These are phyloP conservation scores for Leucosporidium yakuticum DNA, from an alignment of 768 basidiomycete species.

Conservation along the genomic window DNA sequence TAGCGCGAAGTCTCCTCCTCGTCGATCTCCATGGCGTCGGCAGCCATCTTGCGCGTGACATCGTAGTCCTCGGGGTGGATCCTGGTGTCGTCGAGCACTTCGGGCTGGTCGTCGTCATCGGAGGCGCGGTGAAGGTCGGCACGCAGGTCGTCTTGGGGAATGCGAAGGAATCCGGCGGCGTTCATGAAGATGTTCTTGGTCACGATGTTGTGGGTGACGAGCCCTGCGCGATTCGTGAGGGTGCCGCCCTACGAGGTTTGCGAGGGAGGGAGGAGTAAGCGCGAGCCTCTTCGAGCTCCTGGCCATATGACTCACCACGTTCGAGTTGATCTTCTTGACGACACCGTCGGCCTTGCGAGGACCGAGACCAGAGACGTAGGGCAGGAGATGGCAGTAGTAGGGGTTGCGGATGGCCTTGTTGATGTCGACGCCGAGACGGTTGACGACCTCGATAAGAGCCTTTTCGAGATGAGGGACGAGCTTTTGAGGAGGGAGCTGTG, in stretches of 20 bases:
- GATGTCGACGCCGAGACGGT: conserved; percentile 91
- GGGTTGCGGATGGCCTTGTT: conserved; percentile 82
- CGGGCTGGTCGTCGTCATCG: conserved; percentile 62
- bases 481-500: conserved; percentile 80
- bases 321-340: conserved; percentile 67
- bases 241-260: conserved; percentile 63
- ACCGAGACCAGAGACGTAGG: conserved; percentile 86
- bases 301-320: conserved; percentile 49
- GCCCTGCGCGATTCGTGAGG: conserved; percentile 77
- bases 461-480: conserved; percentile 73
- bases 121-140: conserved; percentile 50
- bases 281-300: background rate
- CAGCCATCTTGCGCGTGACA: conserved; percentile 95
- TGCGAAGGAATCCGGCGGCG: conserved; percentile 82
- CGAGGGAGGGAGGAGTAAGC: background rate
- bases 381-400: conserved; percentile 82
- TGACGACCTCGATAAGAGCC: conserved; percentile 79
- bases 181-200: conserved; percentile 88
- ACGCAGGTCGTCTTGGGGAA: conserved; percentile 58
- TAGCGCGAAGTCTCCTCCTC: conserved; percentile 86
- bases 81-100: conserved; percentile 89
- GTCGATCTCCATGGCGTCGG: conserved; percentile 92
- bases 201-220: conserved; percentile 70
- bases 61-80: conserved; percentile 98
- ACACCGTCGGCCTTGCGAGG: conserved; percentile 85